A percentile compares a stretch with the other conserved stretches of the same genome.
These are phyloP conservation scores for Clonostachys byssicola DNA, from an alignment of 2,329 filamentous ascomycete genomes.

Conservation along the genomic window DNA sequence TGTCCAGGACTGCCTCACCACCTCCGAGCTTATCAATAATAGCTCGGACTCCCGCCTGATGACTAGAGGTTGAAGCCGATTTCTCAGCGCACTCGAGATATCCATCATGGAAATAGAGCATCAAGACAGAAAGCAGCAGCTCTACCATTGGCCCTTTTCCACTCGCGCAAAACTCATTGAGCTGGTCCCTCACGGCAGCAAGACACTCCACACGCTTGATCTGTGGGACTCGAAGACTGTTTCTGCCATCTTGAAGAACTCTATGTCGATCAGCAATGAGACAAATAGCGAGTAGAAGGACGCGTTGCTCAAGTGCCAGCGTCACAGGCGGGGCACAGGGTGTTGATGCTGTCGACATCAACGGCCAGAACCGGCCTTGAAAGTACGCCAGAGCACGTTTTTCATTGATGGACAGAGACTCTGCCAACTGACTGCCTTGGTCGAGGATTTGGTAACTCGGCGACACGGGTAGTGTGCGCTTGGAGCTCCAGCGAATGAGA, in stretches of 20 bases:
- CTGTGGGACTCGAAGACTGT: constrained; percentile 14
- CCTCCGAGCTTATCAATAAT: constrained; percentile 24
- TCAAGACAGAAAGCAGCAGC: constrained; percentile 30
- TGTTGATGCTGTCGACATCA: constrained; percentile 17
- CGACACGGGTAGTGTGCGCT: constrained; percentile 19
- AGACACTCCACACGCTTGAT: constrained; percentile 20
- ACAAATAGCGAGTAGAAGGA: constrained; percentile 22
- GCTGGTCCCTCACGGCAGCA: constrained; percentile 21
- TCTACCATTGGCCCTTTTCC: too few species aligned
- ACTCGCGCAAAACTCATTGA: constrained; percentile 14
- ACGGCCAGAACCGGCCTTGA: constrained; percentile 22
- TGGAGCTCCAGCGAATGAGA: constrained; percentile 34
- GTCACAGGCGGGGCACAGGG: constrained; percentile 20
- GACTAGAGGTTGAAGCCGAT: constrained; percentile 23
- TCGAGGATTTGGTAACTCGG: constrained; percentile 5
- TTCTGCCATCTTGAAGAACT: constrained; percentile 19
- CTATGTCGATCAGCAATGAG: constrained; percentile 23
- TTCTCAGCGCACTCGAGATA: constrained; percentile 21
- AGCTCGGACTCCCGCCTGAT: constrained; percentile 26
- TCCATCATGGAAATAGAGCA: constrained; percentile 35
- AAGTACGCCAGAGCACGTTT: constrained; percentile 23
- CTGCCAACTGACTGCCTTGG: background rate
- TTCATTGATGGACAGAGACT: constrained; percentile 17
- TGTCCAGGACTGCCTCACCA: constrained; percentile 12
- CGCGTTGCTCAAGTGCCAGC: constrained; percentile 21